Percentiles rank a stretch among this genome's conserved stretches.
Evolutionary conservation across 106 monocot genomes (phyloP).

Genomic region (Dendrobium catenatum): DNA sequence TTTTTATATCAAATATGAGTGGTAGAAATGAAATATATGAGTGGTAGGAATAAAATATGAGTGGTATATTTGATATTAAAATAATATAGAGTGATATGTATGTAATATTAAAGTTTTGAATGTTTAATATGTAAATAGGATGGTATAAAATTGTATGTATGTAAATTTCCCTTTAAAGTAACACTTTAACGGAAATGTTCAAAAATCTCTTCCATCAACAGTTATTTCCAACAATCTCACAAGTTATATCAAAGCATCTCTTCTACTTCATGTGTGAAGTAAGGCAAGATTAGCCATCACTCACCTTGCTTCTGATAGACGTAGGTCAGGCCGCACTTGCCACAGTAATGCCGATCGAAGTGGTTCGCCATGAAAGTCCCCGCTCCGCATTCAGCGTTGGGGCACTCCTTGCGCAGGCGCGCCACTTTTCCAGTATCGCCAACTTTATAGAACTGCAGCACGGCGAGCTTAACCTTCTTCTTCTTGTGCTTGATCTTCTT

Average conservation of each 20-base stretch:
- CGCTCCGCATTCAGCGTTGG: slow-evolving; percentile 53
- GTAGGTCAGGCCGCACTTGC: slow-evolving; percentile 53
- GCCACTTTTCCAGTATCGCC: slow-evolving; percentile 10
- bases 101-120: too few relatives aligned
- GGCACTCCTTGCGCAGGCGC: slow-evolving; percentile 44
- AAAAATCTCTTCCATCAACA: background rate
- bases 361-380: slow-evolving; percentile 46
- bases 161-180: background rate
- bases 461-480: slow-evolving; percentile 25
- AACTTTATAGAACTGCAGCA: slow-evolving; percentile 20
- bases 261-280: background rate
- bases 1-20: too few relatives aligned
- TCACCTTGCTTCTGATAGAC: slow-evolving; percentile 47
- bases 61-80: too few relatives aligned
- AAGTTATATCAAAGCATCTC: background rate
- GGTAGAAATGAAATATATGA: too few relatives aligned
- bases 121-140: too few relatives aligned
- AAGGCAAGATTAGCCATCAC: background rate
- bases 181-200: background rate
- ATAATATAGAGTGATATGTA: too few relatives aligned
- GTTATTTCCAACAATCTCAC: background rate
- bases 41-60: too few relatives aligned
- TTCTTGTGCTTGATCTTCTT: slow-evolving; percentile 27
- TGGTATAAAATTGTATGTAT: too few relatives aligned
- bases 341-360: slow-evolving; percentile 57